Base-by-base conservation (phyloP, 1,284 basidiomycete species). In the Papiliotrema fonsecae region DNA sequence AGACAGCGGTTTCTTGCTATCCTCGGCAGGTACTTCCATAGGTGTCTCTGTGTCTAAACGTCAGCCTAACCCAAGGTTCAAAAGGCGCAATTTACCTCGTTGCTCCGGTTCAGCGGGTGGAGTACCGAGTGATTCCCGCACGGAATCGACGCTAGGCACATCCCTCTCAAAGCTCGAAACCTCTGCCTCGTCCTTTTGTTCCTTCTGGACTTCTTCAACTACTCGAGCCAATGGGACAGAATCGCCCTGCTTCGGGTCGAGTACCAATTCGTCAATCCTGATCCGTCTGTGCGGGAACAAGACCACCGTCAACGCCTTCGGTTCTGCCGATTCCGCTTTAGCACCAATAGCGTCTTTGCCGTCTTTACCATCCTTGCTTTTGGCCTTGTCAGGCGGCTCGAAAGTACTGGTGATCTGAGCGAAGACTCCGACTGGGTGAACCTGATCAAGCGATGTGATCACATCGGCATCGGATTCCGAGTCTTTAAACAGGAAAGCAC, bases 351-450 rank as follows among this genome's bases (percentile, higher is more conserved):
- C 61, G 14, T 70, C 60, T 45, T 82, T 81, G n/a, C n/a, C n/a
- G 39, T 80, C 82, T 31, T 79, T 80, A 37, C 77, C 76, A n/a
- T 78, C 76, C 24, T 78, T 62, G 24, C 55, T 56, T 30, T 45
- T 60, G 30, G 49, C 50, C 44, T 48, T 48, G 24, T 31, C 36
- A 13, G 37, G 37, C 16, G 87, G 84, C 0, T 86, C 81, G 73
- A 97, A 98, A 4, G 94, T 87, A 60, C 88, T 92, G 1, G 94
- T 97, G 55, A 98, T 92, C 75, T 98, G 94, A 3, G 92, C 92
- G 68, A 98, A 97, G 9, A 98, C 92, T 53, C 96, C 96, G 48
- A 97, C 90, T 3, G 83, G 81, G 74, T 97, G 89, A 2, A 98
- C 91, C 53, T 89, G 84, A 73, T 88, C 82, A 45, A 90, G 74